Percentiles rank a stretch among this genome's conserved stretches.
These are phyloP conservation scores for Coccomyxa sp. DNA, from an alignment of 139 green algal genomes.

Conservation along the genomic window DNA sequence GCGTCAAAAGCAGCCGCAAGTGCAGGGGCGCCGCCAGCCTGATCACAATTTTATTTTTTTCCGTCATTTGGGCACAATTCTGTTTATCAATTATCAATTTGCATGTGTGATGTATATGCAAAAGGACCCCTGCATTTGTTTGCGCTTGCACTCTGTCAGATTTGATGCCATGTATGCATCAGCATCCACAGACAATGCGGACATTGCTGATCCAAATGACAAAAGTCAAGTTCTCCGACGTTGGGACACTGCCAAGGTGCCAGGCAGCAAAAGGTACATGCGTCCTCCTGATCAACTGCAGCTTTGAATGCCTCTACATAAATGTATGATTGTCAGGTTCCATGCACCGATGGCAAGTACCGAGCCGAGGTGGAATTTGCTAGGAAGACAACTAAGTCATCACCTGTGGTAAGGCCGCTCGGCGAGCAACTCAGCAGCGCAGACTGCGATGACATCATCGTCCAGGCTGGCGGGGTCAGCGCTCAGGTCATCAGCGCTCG, in stretches of 20 bases:
- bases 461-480: slow-evolving; percentile 6
- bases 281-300: too few species aligned
- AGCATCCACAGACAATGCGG: neutral
- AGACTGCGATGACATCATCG: slow-evolving; percentile 25
- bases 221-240: too few species aligned
- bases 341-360: too few species aligned
- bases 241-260: too few species aligned
- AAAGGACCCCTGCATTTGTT: neutral
- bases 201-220: neutral
- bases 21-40: slow-evolving; percentile 25
- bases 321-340: too few species aligned
- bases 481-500: neutral
- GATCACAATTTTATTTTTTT: neutral
- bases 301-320: neutral
- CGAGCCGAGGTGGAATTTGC: too few species aligned
- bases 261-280: too few species aligned
- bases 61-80: neutral
- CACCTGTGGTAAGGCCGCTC: slow-evolving; percentile 22
- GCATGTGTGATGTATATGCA: neutral
- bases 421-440: slow-evolving; percentile 17
- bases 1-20: slow-evolving; percentile 34
- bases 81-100: neutral
- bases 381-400: too few species aligned
- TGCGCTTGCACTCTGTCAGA: neutral
- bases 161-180: neutral